These are phyloP conservation scores for Colletotrichum sp. DNA, from an alignment of 2,329 filamentous ascomycete species.

Conservation along the genomic window DNA sequence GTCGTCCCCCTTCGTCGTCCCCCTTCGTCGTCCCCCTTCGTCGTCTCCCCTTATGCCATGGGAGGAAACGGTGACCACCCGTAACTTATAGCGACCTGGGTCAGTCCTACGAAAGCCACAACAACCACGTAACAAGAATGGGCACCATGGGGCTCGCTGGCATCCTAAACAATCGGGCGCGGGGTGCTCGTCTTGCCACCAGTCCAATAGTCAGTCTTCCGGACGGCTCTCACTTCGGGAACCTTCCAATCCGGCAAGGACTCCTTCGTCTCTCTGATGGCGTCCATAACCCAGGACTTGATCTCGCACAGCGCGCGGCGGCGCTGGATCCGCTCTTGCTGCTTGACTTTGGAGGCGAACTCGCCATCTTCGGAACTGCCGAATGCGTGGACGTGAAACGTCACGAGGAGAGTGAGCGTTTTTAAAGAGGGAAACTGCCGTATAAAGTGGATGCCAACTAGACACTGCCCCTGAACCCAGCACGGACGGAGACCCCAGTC, in stretches of 20 bases:
- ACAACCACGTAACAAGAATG: neutral
- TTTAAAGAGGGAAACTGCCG: conserved; percentile 1
- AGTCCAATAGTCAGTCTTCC: conserved; percentile 3
- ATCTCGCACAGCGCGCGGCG: neutral
- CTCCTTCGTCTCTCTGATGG: neutral
- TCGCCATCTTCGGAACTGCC: neutral
- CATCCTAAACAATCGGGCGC: neutral
- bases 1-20: neutral
- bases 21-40: fast-evolving
- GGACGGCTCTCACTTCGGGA: conserved; percentile 3
- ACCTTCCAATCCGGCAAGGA: neutral
- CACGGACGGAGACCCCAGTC: conserved; percentile 16
- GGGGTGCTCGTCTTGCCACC: neutral
- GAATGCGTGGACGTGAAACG: neutral
- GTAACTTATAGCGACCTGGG: neutral
- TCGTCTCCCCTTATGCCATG: neutral
- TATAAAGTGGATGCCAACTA: neutral
- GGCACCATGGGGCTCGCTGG: neutral
- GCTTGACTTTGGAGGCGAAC: neutral
- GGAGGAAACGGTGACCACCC: neutral
- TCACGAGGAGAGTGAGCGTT: conserved; percentile 8
- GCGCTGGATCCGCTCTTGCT: neutral
- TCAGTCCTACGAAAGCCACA: neutral
- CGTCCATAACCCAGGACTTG: neutral
- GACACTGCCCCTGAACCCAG: neutral